Conservation (phyloP, 176 grass and related monocot species). For the Chrysopogon serrulatus region DNA sequence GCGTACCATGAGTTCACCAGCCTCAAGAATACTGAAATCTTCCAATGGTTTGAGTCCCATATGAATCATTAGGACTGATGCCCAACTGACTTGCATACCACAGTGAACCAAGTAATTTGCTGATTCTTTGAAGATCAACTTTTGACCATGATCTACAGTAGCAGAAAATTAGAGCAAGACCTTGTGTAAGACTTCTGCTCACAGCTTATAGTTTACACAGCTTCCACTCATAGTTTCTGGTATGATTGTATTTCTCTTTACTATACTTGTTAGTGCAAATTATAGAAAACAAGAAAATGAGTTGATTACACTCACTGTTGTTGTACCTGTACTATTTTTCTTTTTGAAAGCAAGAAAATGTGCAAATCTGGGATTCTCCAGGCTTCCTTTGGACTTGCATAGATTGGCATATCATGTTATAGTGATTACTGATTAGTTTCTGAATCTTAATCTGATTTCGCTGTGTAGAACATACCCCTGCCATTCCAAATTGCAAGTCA, state of each 20-base stretch:
- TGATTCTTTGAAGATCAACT: not conserved
- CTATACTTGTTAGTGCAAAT: not conserved
- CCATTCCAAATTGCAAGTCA: no score
- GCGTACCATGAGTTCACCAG: conserved; percentile 84
- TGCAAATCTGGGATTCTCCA: not conserved
- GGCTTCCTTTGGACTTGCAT: not conserved
- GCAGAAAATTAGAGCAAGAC: not conserved
- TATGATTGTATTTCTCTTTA: not conserved
- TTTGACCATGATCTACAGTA: not conserved
- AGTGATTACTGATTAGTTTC: not conserved
- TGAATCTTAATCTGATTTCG: not conserved
- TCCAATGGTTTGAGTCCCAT: conserved; percentile 79
- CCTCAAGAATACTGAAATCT: conserved; percentile 63
- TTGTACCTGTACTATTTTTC: not conserved
- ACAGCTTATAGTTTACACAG: not conserved
- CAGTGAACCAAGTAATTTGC: not conserved
- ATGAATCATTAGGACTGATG: conserved; percentile 37
- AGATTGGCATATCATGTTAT: not conserved
- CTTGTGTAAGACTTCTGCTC: conserved; percentile 11
- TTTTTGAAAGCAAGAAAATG: not conserved
- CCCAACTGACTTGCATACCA: not conserved
- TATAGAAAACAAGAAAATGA: not conserved
- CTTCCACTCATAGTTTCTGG: not conserved
- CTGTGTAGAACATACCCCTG: not conserved
- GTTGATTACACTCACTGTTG: not conserved